Base-by-base conservation (phyloP, 192 early-diverging fungal species). In the Rhizophagus prolifer region DNA sequence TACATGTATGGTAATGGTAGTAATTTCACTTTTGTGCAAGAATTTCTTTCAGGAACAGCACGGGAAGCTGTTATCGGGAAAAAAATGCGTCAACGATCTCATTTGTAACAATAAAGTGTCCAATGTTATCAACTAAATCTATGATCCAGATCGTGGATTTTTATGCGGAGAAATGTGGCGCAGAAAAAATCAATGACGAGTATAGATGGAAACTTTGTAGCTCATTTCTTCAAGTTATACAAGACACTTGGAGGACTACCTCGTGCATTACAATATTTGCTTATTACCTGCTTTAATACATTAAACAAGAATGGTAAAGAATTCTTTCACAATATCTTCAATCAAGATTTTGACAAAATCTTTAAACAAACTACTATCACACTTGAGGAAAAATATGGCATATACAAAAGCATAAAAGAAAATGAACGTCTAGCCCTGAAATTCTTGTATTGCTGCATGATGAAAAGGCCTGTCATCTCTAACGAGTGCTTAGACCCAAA, bases 181-280 rank as follows among this genome's bases (percentile, higher is more conserved):
- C 44, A 69, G 58, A 70, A 69, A 70, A 14, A 26, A 65, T 69
- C 38, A 14, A 47, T 70, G 76, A n/a, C 3, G 28, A 59, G 4
- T 78, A 58, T 61, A 70, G 2, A 36, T 78, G 64, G 76, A 70
- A 63, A 30, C 76, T 70, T 38, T 77, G 76, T 69, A 19, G 28
- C 14, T 47, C 47, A 58, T 70, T 77, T 58, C 66, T 77, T 69
- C 9, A 77, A 12, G 0, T 77, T 69, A 34, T 77, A 50, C 41
- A 58, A 50, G 76, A 69, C n/a, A 77, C 76, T n/a, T 12, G 76
- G 76, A 77, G 76, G 76, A 77, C 31, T 69, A 44, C 50, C 76
- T 60, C 67, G 66, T 25, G 76, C 76, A 34, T 26, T 69, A 16
- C 25, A 69, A 30, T 59, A 70, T 67, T 8, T 77, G 3, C 54